Evolutionary conservation across 1,139 yeast genomes (phyloP), one percentile per base, ranked within the genome.

Genomic region (Magnusiomyces fungicola): DNA sequence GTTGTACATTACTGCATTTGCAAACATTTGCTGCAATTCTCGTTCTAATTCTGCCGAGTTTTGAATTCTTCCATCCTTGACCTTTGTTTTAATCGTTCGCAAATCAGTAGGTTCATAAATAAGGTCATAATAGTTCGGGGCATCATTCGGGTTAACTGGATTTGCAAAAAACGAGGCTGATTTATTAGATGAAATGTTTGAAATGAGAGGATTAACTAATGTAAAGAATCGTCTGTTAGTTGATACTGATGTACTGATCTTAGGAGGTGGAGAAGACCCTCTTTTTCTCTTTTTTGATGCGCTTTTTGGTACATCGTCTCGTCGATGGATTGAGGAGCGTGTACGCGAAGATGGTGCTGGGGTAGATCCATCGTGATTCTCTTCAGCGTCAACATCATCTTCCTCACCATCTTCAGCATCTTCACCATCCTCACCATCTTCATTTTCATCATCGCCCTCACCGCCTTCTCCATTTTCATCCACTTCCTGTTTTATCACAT

Each of bases 1-100:
- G 63, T 85, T 86, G 65, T 81, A 85, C 94, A 86, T 85, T 16
- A 84, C 76, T 33, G 92, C 86, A 64, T 86, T 86, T 47, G 92
- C 85, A 68, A 83, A 83, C 94, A 86, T 84, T 49, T 81, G 69
- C 71, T 81, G 76, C 38, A 86, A 69, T 54, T 83, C 87, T 50
- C 84, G 70, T 58, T 85, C 89, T 25, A 86, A 68, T 51, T 81
- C 80, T 25, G 64, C 68, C 7, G 68, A 65, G 25, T 62, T 62
- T 47, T 75, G 72, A 40, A 85, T 75, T 56, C 74, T 72, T 1
- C 79, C 80, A 50, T 79, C 80, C 56, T 81, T 81, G 30, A 84
- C 74, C 54, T 73, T 72, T 45, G 74, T 73, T 53, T 76, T 70
- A 44, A 86, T 78, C 3, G 79, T 76, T 58, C 83, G 81, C 56